phyloP scores from a whole-genome alignment of 352 stramenopile species.

The Pythium rhizo-oryzae region DNA sequence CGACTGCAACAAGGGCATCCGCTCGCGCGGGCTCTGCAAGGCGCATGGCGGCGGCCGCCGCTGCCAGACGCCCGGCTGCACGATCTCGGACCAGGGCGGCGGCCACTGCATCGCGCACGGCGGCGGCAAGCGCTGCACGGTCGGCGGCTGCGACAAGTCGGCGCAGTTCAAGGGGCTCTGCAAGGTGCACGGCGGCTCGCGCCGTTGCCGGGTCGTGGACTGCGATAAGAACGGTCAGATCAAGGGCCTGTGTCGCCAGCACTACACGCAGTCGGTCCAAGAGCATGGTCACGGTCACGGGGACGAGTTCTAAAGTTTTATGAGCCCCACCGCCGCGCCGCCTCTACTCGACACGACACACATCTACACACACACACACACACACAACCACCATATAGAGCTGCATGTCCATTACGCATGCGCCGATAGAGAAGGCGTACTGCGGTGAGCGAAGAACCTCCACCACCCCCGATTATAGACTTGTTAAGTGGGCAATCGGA shows the following conservation, averaged over 20 bases:
- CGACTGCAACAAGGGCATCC: conserved; percentile 81
- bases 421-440: conserved; percentile 5
- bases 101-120: conserved; percentile 83
- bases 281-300: conserved; percentile 13
- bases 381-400: conserved; percentile 10
- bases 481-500: background rate
- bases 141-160: conserved; percentile 77
- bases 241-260: conserved; percentile 73
- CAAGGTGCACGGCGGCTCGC: conserved; percentile 82
- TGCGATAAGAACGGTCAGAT: conserved; percentile 87
- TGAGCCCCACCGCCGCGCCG: conserved; percentile 1
- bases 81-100: conserved; percentile 86
- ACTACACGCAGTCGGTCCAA: conserved; percentile 44
- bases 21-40: conserved; percentile 83
- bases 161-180: conserved; percentile 83
- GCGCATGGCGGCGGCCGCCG: conserved; percentile 79
- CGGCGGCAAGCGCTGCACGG: conserved; percentile 79
- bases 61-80: conserved; percentile 76
- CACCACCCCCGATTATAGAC: conserved; percentile 2
- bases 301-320: conserved; percentile 15
- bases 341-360: background rate
- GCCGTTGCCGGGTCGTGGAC: conserved; percentile 64
- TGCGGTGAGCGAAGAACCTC: background rate
- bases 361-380: background rate
- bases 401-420: conserved; percentile 9